Conservation (phyloP, 148 eudicot genomes). For the Chenopodium formosanum region DNA sequence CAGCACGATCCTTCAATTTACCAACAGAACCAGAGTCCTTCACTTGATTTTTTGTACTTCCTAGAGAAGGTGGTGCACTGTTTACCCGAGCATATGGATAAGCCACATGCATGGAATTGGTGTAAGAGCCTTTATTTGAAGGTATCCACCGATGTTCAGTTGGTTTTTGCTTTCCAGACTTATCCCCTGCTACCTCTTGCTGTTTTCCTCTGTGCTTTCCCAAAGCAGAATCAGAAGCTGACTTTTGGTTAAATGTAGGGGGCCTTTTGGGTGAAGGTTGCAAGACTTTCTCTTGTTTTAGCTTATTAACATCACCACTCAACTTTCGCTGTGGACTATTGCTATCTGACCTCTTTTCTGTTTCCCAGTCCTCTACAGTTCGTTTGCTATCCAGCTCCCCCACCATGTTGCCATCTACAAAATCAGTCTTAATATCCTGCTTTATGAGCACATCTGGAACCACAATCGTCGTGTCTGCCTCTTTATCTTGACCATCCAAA, state of each 20-base stretch:
- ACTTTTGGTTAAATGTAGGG: slow-evolving; percentile 49
- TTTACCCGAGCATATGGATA: slow-evolving; percentile 68
- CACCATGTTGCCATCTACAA: slow-evolving; percentile 21
- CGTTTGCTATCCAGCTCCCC: slow-evolving; percentile 38
- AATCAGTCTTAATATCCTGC: slow-evolving; percentile 30
- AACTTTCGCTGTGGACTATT: slow-evolving; percentile 44
- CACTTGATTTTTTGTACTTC: slow-evolving; percentile 33
- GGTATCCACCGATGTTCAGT: slow-evolving; percentile 78
- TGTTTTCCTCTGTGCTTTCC: slow-evolving; percentile 44
- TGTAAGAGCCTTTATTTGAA: slow-evolving; percentile 73
- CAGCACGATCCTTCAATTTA: slow-evolving; percentile 43
- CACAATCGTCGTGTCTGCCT: slow-evolving; percentile 25
- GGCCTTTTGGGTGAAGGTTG: slow-evolving; percentile 50
- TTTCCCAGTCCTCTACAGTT: slow-evolving; percentile 30
- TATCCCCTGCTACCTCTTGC: slow-evolving; percentile 41
- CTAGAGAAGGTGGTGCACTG: slow-evolving; percentile 62
- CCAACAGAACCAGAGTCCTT: slow-evolving; percentile 46
- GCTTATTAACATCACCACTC: slow-evolving; percentile 39
- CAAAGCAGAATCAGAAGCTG: slow-evolving; percentile 50
- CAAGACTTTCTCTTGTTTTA: slow-evolving; percentile 47
- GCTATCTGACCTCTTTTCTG: slow-evolving; percentile 44
- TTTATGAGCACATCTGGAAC: slow-evolving; percentile 29
- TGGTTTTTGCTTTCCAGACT: slow-evolving; percentile 50
- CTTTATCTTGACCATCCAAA: slow-evolving; percentile 33
- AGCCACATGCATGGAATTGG: slow-evolving; percentile 84